Evolutionary conservation across 1,284 basidiomycete species (phyloP).

Genomic region (Ustilago shanxiensis): DNA sequence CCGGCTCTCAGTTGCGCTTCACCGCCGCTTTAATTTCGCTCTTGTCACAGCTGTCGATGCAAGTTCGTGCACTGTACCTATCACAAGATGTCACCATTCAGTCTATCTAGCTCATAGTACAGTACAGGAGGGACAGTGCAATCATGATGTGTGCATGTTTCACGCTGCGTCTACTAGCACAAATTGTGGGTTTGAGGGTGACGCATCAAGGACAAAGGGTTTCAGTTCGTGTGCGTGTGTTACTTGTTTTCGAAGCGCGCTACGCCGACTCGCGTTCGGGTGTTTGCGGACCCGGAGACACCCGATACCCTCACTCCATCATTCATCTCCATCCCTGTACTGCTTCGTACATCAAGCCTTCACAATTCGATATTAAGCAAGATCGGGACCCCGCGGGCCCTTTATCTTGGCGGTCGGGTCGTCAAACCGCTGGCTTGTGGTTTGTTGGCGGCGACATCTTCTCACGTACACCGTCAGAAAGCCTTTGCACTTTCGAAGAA

Average conservation of each 20-base stretch:
- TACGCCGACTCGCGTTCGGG: constrained; percentile 25
- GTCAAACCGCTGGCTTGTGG: constrained; percentile 1
- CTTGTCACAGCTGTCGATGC: neutral
- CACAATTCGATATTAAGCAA: neutral
- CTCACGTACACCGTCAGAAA: neutral
- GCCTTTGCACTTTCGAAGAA: neutral
- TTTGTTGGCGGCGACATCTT: neutral
- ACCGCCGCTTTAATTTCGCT: neutral
- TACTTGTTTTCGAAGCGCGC: constrained; percentile 13
- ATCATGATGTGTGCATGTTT: neutral
- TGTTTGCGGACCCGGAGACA: constrained; percentile 37
- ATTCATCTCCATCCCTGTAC: neutral
- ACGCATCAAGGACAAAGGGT: constrained; percentile 19
- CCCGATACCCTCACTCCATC: constrained; percentile 15
- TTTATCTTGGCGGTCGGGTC: neutral
- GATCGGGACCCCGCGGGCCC: neutral
- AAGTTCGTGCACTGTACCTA: neutral
- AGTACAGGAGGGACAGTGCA: neutral
- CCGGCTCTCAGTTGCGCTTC: neutral
- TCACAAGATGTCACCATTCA: neutral
- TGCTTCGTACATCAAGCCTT: neutral
- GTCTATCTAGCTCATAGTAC: neutral
- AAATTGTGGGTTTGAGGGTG: constrained; percentile 26
- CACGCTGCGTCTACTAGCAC: neutral
- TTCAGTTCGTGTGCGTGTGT: neutral